These are phyloP conservation scores for Russula lepida DNA, from an alignment of 768 basidiomycete species.

Conservation along the genomic window DNA sequence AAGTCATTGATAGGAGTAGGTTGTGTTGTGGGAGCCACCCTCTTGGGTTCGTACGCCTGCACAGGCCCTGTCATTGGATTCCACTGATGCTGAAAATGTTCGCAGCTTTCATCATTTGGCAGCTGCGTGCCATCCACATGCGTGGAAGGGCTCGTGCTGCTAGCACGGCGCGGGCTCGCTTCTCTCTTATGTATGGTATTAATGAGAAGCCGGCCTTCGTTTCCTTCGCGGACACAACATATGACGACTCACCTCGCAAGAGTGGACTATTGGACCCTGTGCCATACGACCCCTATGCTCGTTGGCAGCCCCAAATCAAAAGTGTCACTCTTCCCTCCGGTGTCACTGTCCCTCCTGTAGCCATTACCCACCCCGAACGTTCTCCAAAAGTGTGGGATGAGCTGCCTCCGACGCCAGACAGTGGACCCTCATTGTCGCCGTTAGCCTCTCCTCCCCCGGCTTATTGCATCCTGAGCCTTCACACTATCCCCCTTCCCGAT, in stretches of 20 bases:
- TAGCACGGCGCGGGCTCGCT: background rate
- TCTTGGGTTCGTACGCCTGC: slow-evolving; percentile 21
- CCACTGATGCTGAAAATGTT: background rate
- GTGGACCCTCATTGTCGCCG: background rate
- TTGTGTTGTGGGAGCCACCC: slow-evolving; percentile 25
- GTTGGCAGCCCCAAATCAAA: slow-evolving; percentile 20
- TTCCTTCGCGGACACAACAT: background rate
- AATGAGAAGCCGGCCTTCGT: slow-evolving; percentile 2
- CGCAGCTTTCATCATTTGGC: slow-evolving; percentile 18
- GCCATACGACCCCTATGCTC: background rate
- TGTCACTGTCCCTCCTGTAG: slow-evolving; percentile 16
- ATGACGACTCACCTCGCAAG: background rate
- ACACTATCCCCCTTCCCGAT: slow-evolving; percentile 21
- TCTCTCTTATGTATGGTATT: background rate
- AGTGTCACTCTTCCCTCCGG: slow-evolving; percentile 11
- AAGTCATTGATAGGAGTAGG: slow-evolving; percentile 24
- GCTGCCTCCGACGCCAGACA: slow-evolving; percentile 6
- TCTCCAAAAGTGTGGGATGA: slow-evolving; percentile 4
- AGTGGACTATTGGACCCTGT: background rate
- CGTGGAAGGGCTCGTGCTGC: background rate
- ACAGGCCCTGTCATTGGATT: background rate
- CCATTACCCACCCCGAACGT: slow-evolving; percentile 27
- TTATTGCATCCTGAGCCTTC: slow-evolving; percentile 3
- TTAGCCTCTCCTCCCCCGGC: slow-evolving; percentile 9
- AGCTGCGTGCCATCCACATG: slow-evolving; percentile 16